Base-by-base conservation (phyloP, 1,284 basidiomycete genomes). In the Cryptococcus floricola region DNA sequence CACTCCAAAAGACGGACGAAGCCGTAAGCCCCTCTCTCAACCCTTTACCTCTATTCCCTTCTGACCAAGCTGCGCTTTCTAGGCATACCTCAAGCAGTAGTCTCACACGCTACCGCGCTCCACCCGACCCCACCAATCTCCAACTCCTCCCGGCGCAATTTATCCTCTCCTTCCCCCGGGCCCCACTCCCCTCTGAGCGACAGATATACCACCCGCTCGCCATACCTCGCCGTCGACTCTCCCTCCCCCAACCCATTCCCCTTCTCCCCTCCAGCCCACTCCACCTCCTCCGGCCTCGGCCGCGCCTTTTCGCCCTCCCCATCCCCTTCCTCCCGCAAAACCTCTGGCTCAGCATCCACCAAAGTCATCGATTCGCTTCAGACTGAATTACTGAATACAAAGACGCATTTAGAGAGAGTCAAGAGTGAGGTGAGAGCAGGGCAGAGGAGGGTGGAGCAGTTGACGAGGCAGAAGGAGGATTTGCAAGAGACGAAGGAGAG, bases 401-500 rank as follows among this genome's bases (percentile, higher is more conserved):
- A 60, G 42, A 62, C 60, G 2, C 69, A 71, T 46, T 50, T 70
- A n/a, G 75, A 75, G 23, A 69, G 67, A 37, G 60, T 70, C 25
- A 69, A 69, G 45, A 57, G 58, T 48, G 73, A 77, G 42, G 55
- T 71, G 2, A 61, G 70, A 47, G 65, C 61, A 42, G 61, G 64
- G 50, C 66, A 67, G 39, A 14, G 68, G 64, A 23, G 64, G 62
- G 34, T 73, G 73, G 41, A 57, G 72, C 48, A 50, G 70, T 61
- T 77, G 19, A 75, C 74, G 2, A 56, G 74, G n/a, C 70, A 73
- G 54, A 73, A 61, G 18, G 76, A 76, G 47, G 75, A 75, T 59
- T 60, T 76, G 34, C 70, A 72, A 48, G 75, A 76, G 52, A 74
- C 73, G 3, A 66, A 68, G 47, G 74, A 74, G 39, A 59, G 76